phyloP scores from a whole-genome alignment of 352 stramenopile species.

The Phytophthora vignae region DNA sequence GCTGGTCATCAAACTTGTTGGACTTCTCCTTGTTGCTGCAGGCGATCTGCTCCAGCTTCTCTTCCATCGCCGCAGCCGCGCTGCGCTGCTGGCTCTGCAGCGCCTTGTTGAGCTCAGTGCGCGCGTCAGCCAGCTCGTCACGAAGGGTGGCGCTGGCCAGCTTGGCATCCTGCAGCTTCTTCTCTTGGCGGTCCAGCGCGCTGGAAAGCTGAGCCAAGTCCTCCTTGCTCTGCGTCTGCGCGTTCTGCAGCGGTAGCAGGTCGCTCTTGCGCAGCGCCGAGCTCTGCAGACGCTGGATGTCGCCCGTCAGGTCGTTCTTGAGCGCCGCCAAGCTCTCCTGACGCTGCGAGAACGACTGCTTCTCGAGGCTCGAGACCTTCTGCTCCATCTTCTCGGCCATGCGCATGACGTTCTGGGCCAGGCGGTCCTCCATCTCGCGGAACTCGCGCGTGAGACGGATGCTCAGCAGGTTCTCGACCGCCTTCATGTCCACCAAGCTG shows the following conservation, averaged over 20 bases:
- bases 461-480: conserved; percentile 70
- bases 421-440: conserved; percentile 73
- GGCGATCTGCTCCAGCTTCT: conserved; percentile 58
- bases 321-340: conserved; percentile 58
- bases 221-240: conserved; percentile 69
- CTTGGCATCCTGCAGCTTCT: conserved; percentile 67
- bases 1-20: conserved; percentile 59
- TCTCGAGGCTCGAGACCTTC: conserved; percentile 68
- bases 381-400: conserved; percentile 76
- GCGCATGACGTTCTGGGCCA: conserved; percentile 63
- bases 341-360: conserved; percentile 56
- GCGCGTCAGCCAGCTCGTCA: conserved; percentile 63
- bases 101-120: conserved; percentile 65
- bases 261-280: conserved; percentile 60
- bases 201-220: conserved; percentile 64
- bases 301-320: conserved; percentile 66
- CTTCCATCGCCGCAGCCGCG: conserved; percentile 53
- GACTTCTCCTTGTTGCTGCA: conserved; percentile 55
- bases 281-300: conserved; percentile 63
- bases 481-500: conserved; percentile 66
- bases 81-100: conserved; percentile 61
- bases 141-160: conserved; percentile 46
- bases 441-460: conserved; percentile 75
- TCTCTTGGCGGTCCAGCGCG: conserved; percentile 71
- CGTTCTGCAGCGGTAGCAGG: conserved; percentile 57